A percentile compares a stretch with the other conserved stretches of the same genome.
Conservation (phyloP, 2,329 filamentous ascomycete genomes). For the Phaeophleospora eucalypticola region DNA sequence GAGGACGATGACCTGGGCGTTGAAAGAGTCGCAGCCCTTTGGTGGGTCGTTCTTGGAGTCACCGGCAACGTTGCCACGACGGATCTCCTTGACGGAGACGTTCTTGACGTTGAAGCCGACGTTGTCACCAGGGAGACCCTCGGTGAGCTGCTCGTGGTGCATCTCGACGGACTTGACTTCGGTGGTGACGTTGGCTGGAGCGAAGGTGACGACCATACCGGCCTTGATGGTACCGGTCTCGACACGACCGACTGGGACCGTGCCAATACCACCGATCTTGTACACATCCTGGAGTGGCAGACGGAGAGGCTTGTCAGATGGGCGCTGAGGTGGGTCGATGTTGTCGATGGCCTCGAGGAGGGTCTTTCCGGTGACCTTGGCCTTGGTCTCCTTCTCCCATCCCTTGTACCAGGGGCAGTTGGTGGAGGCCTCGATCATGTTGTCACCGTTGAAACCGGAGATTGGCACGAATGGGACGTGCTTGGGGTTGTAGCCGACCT, state of each 20-base stretch:
- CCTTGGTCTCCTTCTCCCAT: conserved; percentile 98
- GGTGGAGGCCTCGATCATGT: conserved; percentile 87
- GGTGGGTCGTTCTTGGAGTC: conserved; percentile 99
- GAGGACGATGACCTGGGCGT: conserved; percentile 99
- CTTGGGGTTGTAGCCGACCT: conserved; percentile 99
- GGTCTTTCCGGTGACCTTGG: conserved; percentile 88
- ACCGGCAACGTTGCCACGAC: conserved; percentile 99
- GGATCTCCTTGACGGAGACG: conserved; percentile 99
- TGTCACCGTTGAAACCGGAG: conserved; percentile 99
- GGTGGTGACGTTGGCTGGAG: conserved; percentile 97
- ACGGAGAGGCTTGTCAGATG: conserved; percentile 98
- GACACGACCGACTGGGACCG: conserved; percentile 99
- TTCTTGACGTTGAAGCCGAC: conserved; percentile 99
- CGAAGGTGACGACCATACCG: conserved; percentile 94
- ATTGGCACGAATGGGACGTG: conserved; percentile 96
- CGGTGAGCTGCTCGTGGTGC: conserved; percentile 97
- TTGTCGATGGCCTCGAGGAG: conserved; percentile 98
- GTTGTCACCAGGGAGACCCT: conserved; percentile 99
- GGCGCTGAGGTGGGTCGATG: conserved; percentile 89
- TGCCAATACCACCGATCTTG: conserved; percentile 99
- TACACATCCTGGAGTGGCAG: conserved; percentile 99
- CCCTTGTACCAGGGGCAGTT: conserved; percentile 99
- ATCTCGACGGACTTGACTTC: conserved; percentile 99
- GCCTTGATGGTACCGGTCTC: conserved; percentile 94
- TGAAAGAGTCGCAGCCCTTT: conserved; percentile 84